These are phyloP conservation scores for Hibiscus tridactylites DNA, from an alignment of 345 rosid genomes.

Conservation along the genomic window DNA sequence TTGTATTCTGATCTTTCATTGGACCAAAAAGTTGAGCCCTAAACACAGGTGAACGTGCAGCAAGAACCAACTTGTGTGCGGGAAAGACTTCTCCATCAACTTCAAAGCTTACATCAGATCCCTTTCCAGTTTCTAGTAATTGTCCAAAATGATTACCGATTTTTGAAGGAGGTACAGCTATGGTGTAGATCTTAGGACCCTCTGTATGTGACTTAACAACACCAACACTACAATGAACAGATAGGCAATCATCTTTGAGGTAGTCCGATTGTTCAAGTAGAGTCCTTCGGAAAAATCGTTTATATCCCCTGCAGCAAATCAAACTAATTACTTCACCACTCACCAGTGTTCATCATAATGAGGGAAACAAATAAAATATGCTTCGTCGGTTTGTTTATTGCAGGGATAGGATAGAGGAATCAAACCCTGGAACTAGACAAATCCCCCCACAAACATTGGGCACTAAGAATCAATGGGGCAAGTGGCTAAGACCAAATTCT, in stretches of 20 bases:
- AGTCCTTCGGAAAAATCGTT: slow-evolving; percentile 44
- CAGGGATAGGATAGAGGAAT: not conserved
- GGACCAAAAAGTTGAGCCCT: slow-evolving; percentile 58
- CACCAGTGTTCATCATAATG: not conserved
- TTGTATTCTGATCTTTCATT: slow-evolving; percentile 48
- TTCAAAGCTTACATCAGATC: slow-evolving; percentile 46
- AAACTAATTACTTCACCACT: not conserved
- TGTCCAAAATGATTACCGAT: slow-evolving; percentile 39
- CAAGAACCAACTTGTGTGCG: slow-evolving; percentile 53
- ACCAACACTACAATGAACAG: slow-evolving; percentile 46
- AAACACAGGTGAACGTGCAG: slow-evolving; percentile 51
- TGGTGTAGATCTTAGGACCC: slow-evolving; percentile 40
- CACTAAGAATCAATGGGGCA: not conserved
- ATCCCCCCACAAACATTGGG: not conserved
- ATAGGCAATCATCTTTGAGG: slow-evolving; percentile 46
- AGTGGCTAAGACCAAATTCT: not conserved
- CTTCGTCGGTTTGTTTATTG: not conserved
- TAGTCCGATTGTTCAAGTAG: slow-evolving; percentile 44
- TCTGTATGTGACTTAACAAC: slow-evolving; percentile 54
- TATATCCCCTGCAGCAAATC: slow-evolving; percentile 48
- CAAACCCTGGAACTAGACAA: not conserved
- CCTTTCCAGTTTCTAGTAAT: slow-evolving; percentile 40
- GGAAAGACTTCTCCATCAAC: slow-evolving; percentile 40
- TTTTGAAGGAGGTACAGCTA: slow-evolving; percentile 34
- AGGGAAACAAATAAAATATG: not conserved